Conservation (phyloP, 352 stramenopile genomes). For the Phytophthora chlamydospora region DNA sequence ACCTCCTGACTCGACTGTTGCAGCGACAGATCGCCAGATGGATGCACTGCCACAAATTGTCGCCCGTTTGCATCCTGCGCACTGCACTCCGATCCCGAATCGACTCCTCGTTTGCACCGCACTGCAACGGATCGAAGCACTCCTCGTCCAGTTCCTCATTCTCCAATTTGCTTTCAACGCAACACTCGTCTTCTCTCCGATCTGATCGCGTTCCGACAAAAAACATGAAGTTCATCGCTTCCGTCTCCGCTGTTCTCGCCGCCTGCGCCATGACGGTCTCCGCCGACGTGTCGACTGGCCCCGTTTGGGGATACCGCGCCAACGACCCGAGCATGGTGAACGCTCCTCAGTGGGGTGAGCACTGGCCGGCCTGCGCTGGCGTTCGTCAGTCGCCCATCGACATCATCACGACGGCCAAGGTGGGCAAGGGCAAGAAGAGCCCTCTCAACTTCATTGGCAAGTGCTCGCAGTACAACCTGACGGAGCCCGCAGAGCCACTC, state of each 20-base stretch:
- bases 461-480: slow-evolving; percentile 41
- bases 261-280: slow-evolving; percentile 22
- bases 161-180: slow-evolving; percentile 24
- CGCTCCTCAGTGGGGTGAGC: slow-evolving; percentile 31
- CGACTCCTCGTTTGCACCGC: slow-evolving; percentile 13
- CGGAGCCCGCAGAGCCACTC: slow-evolving; percentile 33
- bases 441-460: slow-evolving; percentile 40
- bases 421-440: slow-evolving; percentile 10
- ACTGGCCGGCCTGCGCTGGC: slow-evolving; percentile 35
- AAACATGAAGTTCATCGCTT: slow-evolving; percentile 33
- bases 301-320: slow-evolving; percentile 40
- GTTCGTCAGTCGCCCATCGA: slow-evolving; percentile 52
- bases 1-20: slow-evolving; percentile 9
- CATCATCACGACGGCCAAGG: slow-evolving; percentile 27
- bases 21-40: slow-evolving; percentile 14
- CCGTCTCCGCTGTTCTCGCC: slow-evolving; percentile 24
- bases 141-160: slow-evolving; percentile 13
- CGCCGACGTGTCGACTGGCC: slow-evolving; percentile 13
- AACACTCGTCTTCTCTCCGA: slow-evolving; percentile 21
- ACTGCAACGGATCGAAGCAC: slow-evolving; percentile 14
- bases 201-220: slow-evolving; percentile 12
- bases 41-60: slow-evolving; percentile 13
- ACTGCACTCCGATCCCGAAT: slow-evolving; percentile 15
- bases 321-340: slow-evolving; percentile 31
- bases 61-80: slow-evolving; percentile 6